Evolutionary conservation across 192 early-diverging fungal genomes (phyloP).

Genomic region (Radiomyces spectabilis): DNA sequence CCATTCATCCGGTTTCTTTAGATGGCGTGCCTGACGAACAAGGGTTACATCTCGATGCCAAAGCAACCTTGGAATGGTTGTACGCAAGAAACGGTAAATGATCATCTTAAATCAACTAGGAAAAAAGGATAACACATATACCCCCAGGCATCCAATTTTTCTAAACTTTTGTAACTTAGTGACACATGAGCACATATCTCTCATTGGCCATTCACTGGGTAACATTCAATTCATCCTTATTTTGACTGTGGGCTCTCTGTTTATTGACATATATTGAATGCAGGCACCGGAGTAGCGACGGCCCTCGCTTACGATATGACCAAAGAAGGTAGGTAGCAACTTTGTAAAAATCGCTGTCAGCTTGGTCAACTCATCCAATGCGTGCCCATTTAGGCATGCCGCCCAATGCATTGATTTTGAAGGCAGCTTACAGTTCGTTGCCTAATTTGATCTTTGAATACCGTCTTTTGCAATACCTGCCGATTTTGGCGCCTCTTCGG

Average conservation of each 20-base stretch:
- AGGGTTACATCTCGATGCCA: slow-evolving; percentile 19
- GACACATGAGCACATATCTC: slow-evolving; percentile 9
- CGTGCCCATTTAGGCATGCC: slow-evolving; percentile 1
- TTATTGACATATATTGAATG: not conserved
- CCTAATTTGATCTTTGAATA: slow-evolving; percentile 28
- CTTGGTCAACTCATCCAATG: not conserved
- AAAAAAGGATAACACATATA: too few species aligned
- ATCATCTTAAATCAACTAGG: not conserved
- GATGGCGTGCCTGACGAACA: slow-evolving; percentile 24
- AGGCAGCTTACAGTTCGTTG: slow-evolving; percentile 30
- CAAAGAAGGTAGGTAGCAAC: slow-evolving; percentile 4
- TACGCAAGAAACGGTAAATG: slow-evolving; percentile 11
- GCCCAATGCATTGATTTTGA: slow-evolving; percentile 22
- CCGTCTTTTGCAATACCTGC: slow-evolving; percentile 10
- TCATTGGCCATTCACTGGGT: slow-evolving; percentile 30
- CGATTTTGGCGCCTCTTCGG: slow-evolving; percentile 20
- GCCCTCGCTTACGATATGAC: slow-evolving; percentile 22
- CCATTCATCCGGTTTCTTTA: not conserved
- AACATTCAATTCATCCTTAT: not conserved
- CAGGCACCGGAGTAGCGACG: slow-evolving; percentile 28
- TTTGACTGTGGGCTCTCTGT: not conserved
- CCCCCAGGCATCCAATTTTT: too few species aligned
- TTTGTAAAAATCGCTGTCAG: not conserved
- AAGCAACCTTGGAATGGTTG: slow-evolving; percentile 19
- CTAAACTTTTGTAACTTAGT: slow-evolving; percentile 4